A percentile compares a stretch with the other conserved stretches of the same genome.
Conservation (phyloP, 1,284 basidiomycete genomes). For the Apiotrichum veenhuisii region DNA sequence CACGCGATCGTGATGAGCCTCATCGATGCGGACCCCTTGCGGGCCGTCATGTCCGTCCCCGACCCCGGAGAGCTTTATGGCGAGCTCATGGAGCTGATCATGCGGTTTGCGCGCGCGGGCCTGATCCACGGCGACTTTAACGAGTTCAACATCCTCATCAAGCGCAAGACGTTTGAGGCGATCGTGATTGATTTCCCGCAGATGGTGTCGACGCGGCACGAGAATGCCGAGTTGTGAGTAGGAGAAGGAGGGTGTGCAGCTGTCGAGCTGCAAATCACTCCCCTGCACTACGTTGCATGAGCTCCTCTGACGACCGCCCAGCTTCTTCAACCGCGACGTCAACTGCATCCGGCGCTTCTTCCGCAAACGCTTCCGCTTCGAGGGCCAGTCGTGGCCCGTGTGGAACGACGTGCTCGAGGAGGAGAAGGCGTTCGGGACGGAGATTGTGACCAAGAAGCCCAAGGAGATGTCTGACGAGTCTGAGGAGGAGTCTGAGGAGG, state of each 20-base stretch:
- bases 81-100: constrained; percentile 89
- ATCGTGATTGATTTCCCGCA: constrained; percentile 98
- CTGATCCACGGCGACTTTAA: constrained; percentile 99
- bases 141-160: constrained; percentile 97
- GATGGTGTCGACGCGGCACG: constrained; percentile 96
- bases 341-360: constrained; percentile 95
- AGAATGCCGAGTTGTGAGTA: constrained; percentile 90
- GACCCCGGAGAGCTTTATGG: constrained; percentile 89
- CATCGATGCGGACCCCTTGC: constrained; percentile 93
- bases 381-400: constrained; percentile 80
- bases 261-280: neutral
- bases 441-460: constrained; percentile 1
- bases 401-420: constrained; percentile 63
- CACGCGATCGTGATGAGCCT: constrained; percentile 96
- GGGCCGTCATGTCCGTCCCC: constrained; percentile 78
- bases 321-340: constrained; percentile 98
- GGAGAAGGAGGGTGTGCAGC: too few relatives aligned
- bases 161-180: constrained; percentile 66
- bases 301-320: too few relatives aligned
- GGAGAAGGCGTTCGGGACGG: constrained; percentile 51
- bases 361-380: constrained; percentile 84
- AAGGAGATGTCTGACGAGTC: neutral
- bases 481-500: constrained; percentile 10
- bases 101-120: constrained; percentile 85
- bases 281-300: too few relatives aligned